phyloP scores from a whole-genome alignment of 352 stramenopile species.

The Elongisporangium undulatum region DNA sequence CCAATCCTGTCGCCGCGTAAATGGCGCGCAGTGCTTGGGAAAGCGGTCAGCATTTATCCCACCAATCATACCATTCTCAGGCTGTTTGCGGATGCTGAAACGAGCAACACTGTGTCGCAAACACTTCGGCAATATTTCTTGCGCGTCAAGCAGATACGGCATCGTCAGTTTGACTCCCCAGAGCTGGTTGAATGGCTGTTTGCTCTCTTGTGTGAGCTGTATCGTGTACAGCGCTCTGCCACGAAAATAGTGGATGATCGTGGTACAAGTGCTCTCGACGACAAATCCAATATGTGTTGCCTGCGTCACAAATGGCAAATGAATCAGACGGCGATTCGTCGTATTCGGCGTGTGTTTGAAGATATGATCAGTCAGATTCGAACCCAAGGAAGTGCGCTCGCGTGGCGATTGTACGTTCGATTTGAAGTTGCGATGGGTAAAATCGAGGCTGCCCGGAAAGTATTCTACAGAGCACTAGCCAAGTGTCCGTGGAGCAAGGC shows the following conservation, averaged over 20 bases:
- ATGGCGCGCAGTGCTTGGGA: constrained; percentile 39
- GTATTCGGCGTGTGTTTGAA: constrained; percentile 62
- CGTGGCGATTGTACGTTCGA: constrained; percentile 70
- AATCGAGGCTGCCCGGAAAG: constrained; percentile 58
- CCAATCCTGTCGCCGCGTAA: constrained; percentile 40
- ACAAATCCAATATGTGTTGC: constrained; percentile 33
- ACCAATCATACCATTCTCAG: constrained; percentile 49
- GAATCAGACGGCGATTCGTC: constrained; percentile 43
- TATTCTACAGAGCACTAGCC: constrained; percentile 70
- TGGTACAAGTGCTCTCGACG: too few species aligned
- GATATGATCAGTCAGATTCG: constrained; percentile 47
- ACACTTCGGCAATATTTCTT: constrained; percentile 61
- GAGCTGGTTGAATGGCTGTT: constrained; percentile 72
- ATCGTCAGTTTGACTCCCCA: constrained; percentile 60
- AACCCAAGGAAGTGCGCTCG: constrained; percentile 50
- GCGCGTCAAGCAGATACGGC: constrained; percentile 29
- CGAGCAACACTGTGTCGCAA: constrained; percentile 67
- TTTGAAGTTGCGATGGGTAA: constrained; percentile 74
- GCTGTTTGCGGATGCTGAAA: constrained; percentile 72
- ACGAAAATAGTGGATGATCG: constrained; percentile 1
- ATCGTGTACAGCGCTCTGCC: constrained; percentile 38
- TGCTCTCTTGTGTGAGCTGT: constrained; percentile 59
- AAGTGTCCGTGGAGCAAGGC: constrained; percentile 77
- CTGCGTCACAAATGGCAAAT: constrained; percentile 61
- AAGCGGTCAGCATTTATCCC: constrained; percentile 34